Conservation (phyloP, 2,329 filamentous ascomycete species). For the Epichloe coenophiala region DNA sequence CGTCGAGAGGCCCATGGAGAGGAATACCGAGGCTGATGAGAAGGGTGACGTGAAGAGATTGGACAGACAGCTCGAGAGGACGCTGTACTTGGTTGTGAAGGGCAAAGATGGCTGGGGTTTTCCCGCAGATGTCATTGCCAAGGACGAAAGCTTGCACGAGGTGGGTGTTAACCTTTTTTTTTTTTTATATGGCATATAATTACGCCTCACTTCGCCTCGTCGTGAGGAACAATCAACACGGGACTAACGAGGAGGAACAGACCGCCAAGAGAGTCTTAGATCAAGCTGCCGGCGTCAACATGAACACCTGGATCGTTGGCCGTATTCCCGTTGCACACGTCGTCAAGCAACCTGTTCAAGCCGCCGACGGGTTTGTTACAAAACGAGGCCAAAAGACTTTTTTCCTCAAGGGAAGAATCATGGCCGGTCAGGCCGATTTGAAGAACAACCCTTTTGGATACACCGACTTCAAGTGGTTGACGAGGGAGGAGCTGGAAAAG, state of each 20-base stretch:
- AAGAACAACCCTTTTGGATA: conserved; percentile 57
- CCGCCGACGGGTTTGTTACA: conserved; percentile 27
- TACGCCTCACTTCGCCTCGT: too few species aligned
- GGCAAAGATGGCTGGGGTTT: conserved; percentile 69
- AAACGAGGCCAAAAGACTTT: conserved; percentile 69
- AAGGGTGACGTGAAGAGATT: conserved; percentile 63
- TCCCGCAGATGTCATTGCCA: conserved; percentile 55
- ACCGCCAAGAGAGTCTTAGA: conserved; percentile 68
- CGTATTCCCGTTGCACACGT: conserved; percentile 78
- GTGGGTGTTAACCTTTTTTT: conserved; percentile 36
- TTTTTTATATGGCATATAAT: neutral
- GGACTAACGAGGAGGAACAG: conserved; percentile 30
- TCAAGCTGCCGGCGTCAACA: conserved; percentile 73
- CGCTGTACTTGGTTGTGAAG: conserved; percentile 79
- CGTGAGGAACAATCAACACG: neutral
- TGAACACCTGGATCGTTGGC: conserved; percentile 97
- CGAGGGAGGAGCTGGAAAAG: conserved; percentile 71
- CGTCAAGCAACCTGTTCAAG: conserved; percentile 38
- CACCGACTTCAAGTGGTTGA: conserved; percentile 81
- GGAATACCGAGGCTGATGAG: conserved; percentile 66
- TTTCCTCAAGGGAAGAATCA: conserved; percentile 91
- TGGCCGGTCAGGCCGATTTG: conserved; percentile 88
- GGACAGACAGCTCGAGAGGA: conserved; percentile 66
- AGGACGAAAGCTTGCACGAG: conserved; percentile 66
- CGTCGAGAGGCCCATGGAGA: conserved; percentile 55